Conservation (phyloP, 2,329 filamentous ascomycete genomes). For the Dothistroma pini region DNA sequence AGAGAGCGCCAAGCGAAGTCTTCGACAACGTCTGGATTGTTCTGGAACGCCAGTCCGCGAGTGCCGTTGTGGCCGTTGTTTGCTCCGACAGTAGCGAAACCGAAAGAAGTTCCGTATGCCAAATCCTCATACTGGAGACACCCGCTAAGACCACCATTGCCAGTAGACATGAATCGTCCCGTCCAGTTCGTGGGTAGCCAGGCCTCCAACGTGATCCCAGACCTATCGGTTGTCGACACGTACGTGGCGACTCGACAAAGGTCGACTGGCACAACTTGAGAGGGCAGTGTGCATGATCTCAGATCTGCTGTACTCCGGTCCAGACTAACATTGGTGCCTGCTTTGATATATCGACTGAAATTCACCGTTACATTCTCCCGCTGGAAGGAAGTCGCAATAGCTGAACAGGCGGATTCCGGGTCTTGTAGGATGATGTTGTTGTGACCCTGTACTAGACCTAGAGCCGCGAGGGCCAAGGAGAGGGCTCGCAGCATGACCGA, state of each 20-base stretch:
- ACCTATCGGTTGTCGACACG: constrained; percentile 39
- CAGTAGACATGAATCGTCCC: constrained; percentile 39
- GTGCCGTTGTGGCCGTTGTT: constrained; percentile 45
- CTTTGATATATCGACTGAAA: constrained; percentile 24
- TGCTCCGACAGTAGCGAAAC: constrained; percentile 40
- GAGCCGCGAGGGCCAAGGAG: not conserved
- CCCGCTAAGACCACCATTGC: constrained; percentile 43
- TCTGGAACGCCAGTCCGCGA: constrained; percentile 44
- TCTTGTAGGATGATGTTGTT: constrained; percentile 12
- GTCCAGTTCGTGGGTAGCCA: constrained; percentile 45
- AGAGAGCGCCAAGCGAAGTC: constrained; percentile 45
- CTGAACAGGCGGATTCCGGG: constrained; percentile 21
- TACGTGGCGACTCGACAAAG: constrained; percentile 42
- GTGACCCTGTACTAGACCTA: not conserved
- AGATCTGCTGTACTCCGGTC: constrained; percentile 34
- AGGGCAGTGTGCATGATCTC: constrained; percentile 37
- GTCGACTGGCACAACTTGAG: constrained; percentile 35
- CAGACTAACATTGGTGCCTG: constrained; percentile 30
- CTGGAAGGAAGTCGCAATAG: constrained; percentile 20
- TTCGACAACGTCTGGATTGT: constrained; percentile 44
- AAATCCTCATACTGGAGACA: constrained; percentile 39
- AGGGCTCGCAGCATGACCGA: not conserved
- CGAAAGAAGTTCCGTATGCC: constrained; percentile 37
- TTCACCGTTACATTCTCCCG: constrained; percentile 28
- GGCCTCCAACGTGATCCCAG: constrained; percentile 43